Conservation (phyloP, 2,329 filamentous ascomycete genomes). For the Colletotrichum kahawae region DNA sequence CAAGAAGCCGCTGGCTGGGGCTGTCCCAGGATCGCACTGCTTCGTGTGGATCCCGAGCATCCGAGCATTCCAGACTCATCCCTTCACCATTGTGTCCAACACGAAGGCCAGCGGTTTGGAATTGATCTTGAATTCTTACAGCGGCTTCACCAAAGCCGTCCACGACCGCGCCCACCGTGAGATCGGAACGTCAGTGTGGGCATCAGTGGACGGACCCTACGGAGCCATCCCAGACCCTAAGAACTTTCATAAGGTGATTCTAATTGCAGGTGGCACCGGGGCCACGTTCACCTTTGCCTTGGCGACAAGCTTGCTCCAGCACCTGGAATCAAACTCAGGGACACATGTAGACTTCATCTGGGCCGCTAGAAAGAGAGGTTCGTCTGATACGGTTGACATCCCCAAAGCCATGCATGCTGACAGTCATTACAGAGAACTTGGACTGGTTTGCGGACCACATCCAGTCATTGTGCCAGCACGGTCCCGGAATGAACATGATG, state of each 20-base stretch:
- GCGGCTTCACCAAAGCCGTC: slow-evolving; percentile 57
- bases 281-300: slow-evolving; percentile 29
- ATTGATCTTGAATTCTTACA: slow-evolving; percentile 54
- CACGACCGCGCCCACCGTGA: slow-evolving; percentile 44
- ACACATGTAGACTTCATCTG: background rate
- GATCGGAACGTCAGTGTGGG: slow-evolving; percentile 46
- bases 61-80: slow-evolving; percentile 56
- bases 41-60: slow-evolving; percentile 62
- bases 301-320: background rate
- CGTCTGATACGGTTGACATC: background rate
- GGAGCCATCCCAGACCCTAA: slow-evolving; percentile 52
- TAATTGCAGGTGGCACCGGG: slow-evolving; percentile 28
- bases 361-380: background rate
- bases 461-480: background rate
- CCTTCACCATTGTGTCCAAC: slow-evolving; percentile 57
- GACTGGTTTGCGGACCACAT: background rate
- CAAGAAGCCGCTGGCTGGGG: slow-evolving; percentile 39
- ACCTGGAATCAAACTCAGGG: background rate
- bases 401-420: background rate
- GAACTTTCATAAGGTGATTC: slow-evolving; percentile 23
- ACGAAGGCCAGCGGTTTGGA: slow-evolving; percentile 42
- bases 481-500: background rate
- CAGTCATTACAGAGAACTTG: background rate
- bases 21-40: slow-evolving; percentile 41
- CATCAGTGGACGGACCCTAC: slow-evolving; percentile 59